These are phyloP conservation scores for Epichloe bromicola DNA, from an alignment of 2,329 filamentous ascomycete species.

Conservation along the genomic window DNA sequence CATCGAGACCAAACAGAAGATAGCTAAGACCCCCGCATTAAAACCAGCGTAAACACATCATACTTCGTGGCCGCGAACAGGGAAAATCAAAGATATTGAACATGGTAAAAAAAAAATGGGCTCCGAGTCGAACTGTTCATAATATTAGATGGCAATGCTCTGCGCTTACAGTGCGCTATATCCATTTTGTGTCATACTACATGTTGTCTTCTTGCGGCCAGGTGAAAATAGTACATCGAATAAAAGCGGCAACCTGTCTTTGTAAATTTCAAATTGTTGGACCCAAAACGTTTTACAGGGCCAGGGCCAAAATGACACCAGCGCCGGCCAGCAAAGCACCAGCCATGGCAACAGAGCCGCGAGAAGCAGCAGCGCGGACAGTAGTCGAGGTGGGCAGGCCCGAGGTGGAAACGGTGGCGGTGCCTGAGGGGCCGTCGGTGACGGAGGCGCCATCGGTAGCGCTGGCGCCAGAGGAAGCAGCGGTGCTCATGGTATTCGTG, in stretches of 20 bases:
- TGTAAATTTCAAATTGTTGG: conserved; percentile 1
- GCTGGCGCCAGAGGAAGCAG: conserved; percentile 7
- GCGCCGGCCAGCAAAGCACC: conserved; percentile 16
- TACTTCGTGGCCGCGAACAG: no score
- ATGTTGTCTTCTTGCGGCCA: conserved; percentile 12
- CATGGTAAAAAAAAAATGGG: neutral
- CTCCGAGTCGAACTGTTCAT: conserved; percentile 16
- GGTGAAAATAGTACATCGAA: conserved; percentile 14
- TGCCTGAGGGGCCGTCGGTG: neutral
- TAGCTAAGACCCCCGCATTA: neutral
- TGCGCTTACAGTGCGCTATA: conserved; percentile 7
- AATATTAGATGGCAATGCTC: conserved; percentile 19
- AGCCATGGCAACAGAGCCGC: conserved; percentile 12
- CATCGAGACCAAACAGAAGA: neutral
- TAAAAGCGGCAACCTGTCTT: conserved; percentile 5
- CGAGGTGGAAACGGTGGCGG: neutral
- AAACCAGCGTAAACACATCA: neutral
- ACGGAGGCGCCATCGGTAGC: neutral
- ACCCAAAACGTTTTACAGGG: conserved; percentile 11
- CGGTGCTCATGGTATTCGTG: conserved; percentile 11
- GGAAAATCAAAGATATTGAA: conserved; percentile 6
- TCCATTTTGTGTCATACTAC: conserved; percentile 10
- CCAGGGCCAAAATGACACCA: conserved; percentile 17
- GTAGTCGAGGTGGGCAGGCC: neutral
- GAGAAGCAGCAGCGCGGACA: conserved; percentile 15